Conservation (phyloP, 2,329 filamentous ascomycete species). For the Curvularia hawaiiensis region DNA sequence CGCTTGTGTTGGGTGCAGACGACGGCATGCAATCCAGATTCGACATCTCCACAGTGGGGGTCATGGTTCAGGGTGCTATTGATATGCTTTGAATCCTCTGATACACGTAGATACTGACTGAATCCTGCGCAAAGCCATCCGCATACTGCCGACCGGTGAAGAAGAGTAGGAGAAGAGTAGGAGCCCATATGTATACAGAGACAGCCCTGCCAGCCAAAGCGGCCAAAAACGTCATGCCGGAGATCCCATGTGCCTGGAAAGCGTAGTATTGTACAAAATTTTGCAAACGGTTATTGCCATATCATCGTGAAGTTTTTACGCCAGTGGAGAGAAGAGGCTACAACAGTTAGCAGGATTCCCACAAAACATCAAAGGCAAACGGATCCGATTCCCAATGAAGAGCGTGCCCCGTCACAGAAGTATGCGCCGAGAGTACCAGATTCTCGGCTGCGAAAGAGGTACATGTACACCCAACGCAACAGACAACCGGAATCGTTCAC, state of each 20-base stretch:
- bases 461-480: neutral
- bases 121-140: conserved; percentile 18
- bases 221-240: conserved; percentile 18
- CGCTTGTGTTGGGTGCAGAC: conserved; percentile 14
- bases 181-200: neutral
- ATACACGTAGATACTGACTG: conserved; percentile 21
- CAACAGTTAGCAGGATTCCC: conserved; percentile 23
- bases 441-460: neutral
- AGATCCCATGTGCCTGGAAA: conserved; percentile 35
- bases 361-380: neutral
- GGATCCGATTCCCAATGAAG: neutral
- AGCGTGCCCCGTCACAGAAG: neutral
- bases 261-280: conserved; percentile 39
- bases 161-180: conserved; percentile 27
- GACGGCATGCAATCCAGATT: conserved; percentile 6
- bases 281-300: conserved; percentile 22
- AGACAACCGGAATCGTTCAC: neutral
- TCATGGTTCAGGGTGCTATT: conserved; percentile 16
- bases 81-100: conserved; percentile 16
- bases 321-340: conserved; percentile 48
- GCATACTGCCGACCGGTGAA: conserved; percentile 20
- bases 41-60: conserved; percentile 20
- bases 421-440: neutral
- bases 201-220: conserved; percentile 14
- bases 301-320: conserved; percentile 27